Evolutionary conservation across 2,329 filamentous ascomycete genomes (phyloP).

Genomic region (Aspergillus candidus): DNA sequence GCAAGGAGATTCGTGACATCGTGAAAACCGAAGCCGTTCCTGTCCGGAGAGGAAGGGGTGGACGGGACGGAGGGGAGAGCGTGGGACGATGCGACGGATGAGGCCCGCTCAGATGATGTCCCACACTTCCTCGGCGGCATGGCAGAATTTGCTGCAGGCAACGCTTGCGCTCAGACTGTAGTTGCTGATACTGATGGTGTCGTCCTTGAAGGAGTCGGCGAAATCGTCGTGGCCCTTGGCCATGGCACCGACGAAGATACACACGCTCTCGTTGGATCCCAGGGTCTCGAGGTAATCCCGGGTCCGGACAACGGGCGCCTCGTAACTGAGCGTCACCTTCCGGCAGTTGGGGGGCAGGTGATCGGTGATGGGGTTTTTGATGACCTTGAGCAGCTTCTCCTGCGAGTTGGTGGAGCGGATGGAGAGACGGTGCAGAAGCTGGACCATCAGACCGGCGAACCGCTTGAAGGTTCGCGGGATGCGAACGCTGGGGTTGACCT

Average conservation of each 20-base stretch:
- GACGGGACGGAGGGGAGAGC: background rate
- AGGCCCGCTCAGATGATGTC: conserved; percentile 65
- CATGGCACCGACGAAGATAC: conserved; percentile 97
- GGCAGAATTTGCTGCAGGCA: conserved; percentile 98
- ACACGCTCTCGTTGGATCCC: conserved; percentile 80
- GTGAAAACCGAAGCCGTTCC: conserved; percentile 13
- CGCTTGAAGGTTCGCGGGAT: conserved; percentile 98
- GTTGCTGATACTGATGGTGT: conserved; percentile 97
- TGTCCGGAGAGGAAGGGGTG: conserved; percentile 3
- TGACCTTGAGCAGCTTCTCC: conserved; percentile 94
- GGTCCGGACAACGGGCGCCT: conserved; percentile 78
- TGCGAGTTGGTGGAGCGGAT: conserved; percentile 96
- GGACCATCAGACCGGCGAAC: conserved; percentile 97
- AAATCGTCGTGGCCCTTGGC: conserved; percentile 95
- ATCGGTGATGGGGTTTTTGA: conserved; percentile 96
- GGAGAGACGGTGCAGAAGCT: conserved; percentile 88
- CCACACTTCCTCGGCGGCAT: conserved; percentile 95
- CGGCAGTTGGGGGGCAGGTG: conserved; percentile 95
- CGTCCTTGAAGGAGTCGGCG: conserved; percentile 88
- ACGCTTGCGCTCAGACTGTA: conserved; percentile 96
- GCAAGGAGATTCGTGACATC: conserved; percentile 28
- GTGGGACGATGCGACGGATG: background rate
- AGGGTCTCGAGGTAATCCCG: conserved; percentile 82
- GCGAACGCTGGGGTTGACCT: conserved; percentile 95
- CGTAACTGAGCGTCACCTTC: conserved; percentile 94